Conservation (phyloP, 108 stramenopile genomes). For the Schizochytrium sp. region DNA sequence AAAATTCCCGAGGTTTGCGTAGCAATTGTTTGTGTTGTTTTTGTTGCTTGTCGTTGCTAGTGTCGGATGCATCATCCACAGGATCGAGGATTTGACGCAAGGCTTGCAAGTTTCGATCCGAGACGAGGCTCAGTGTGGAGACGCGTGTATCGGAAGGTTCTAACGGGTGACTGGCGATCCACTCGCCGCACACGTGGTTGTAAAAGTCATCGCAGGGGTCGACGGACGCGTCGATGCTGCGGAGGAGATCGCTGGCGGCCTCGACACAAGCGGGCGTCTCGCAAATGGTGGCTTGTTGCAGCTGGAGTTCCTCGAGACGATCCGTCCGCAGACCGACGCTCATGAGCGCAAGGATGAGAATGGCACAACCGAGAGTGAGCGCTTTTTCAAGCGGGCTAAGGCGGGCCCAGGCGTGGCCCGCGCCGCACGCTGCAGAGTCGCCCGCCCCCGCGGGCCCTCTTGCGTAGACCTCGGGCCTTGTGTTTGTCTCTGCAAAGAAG, state of each 20-base stretch:
- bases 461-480: too few relatives aligned
- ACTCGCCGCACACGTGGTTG: not conserved
- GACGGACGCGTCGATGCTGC: not conserved
- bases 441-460: too few relatives aligned
- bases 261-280: not conserved
- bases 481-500: not conserved
- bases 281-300: not conserved
- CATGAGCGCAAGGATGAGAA: not conserved
- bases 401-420: not conserved
- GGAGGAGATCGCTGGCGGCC: not conserved
- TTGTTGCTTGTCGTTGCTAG: not conserved
- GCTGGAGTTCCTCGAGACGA: not conserved
- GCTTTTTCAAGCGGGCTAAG: not conserved
- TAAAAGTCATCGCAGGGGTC: constrained; percentile 1
- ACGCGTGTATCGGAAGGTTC: not conserved
- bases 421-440: too few relatives aligned
- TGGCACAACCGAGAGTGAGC: not conserved
- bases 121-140: not conserved
- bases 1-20: not conserved
- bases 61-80: not conserved
- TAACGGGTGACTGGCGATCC: not conserved
- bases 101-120: not conserved
- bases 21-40: not conserved
- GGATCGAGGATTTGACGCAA: not conserved
- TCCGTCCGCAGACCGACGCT: not conserved